Base-by-base conservation (phyloP, 2,329 filamentous ascomycete genomes). In the Xylariaceae sp. region DNA sequence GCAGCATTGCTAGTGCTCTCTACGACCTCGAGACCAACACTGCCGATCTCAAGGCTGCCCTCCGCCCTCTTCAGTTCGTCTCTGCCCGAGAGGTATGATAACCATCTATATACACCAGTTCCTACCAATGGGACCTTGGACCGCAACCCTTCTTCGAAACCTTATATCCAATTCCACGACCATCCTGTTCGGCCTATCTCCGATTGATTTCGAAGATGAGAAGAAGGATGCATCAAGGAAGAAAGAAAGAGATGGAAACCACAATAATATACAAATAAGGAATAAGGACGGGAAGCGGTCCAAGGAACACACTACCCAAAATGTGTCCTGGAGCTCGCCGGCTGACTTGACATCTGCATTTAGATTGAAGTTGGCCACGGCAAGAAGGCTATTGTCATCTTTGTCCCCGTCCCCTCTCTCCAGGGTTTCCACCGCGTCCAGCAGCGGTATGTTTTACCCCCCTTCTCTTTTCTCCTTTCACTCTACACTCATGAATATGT, bases 341-440 rank as follows among this genome's bases (percentile, higher is more conserved):
- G 82, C 82, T 85, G 80, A 85, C 78, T 83, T 77, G 75, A 60
- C 73, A 74, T 82, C 78, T 80, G 65, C 58, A 72, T n/a, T 67
- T 77, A 98, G 93, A 93, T 98, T 82, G 93, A 98, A 83, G 92
- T 97, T 79, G 93, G 93, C 82, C 91, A 97, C 82, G 93, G 93
- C 85, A 95, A 95, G 85, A 98, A 97, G 87, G 93, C 93, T 72
- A 93, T 98, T 81, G 92, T 95, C 83, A 95, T 98, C 88, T 98
- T 98, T 88, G 93, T 98, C 83, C 93, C 93, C 73, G 93, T 98
- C 74, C 93, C 93, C 77, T 89, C 94, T 76, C 89, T 98, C 74
- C 80, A 85, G 75, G 88, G 88, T 74, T 98, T 96, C 89, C 93
- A 97, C 88, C 91, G 93, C 72, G 89, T 95, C 72, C 93, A 98